A percentile compares a stretch with the other conserved stretches of the same genome.
phyloP scores from a whole-genome alignment of 1,139 yeast species.

The Sugiyamaella castrensis region DNA sequence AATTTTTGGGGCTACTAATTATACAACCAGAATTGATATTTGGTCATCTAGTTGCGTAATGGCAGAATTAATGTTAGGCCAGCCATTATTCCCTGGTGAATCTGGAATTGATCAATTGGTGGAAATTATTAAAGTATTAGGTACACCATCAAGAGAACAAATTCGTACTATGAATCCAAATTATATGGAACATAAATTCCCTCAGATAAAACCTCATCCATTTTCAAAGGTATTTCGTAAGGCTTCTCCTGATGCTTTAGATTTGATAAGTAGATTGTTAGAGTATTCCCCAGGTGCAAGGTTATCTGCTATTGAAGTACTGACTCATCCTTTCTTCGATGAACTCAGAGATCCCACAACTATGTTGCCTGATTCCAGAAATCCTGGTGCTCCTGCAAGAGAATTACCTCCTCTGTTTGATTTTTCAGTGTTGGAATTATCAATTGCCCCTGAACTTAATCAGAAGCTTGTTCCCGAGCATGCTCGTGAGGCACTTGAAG shows the following conservation, averaged over 20 bases:
- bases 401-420: slow-evolving; percentile 43
- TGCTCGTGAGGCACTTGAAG: slow-evolving; percentile 34
- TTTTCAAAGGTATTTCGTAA: slow-evolving; percentile 77
- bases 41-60: slow-evolving; percentile 99
- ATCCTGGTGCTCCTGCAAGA: slow-evolving; percentile 37
- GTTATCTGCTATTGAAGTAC: slow-evolving; percentile 63
- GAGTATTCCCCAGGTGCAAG: slow-evolving; percentile 77
- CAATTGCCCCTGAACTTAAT: slow-evolving; percentile 42
- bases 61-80: slow-evolving; percentile 94
- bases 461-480: slow-evolving; percentile 41
- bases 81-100: slow-evolving; percentile 96
- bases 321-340: slow-evolving; percentile 72
- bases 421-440: slow-evolving; percentile 40
- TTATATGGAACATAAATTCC: slow-evolving; percentile 96
- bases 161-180: slow-evolving; percentile 94
- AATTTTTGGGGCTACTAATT: slow-evolving; percentile 86
- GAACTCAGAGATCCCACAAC: slow-evolving; percentile 60
- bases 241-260: slow-evolving; percentile 57
- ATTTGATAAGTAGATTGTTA: slow-evolving; percentile 55
- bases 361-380: slow-evolving; percentile 49
- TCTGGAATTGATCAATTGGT: slow-evolving; percentile 96
- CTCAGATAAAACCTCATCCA: slow-evolving; percentile 93
- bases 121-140: slow-evolving; percentile 91
- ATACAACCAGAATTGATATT: slow-evolving; percentile 94
- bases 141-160: slow-evolving; percentile 92